Evolutionary conservation across 139 green algal species (phyloP), one percentile per base, ranked within the genome.

Genomic region (Yamagishiella unicocca): DNA sequence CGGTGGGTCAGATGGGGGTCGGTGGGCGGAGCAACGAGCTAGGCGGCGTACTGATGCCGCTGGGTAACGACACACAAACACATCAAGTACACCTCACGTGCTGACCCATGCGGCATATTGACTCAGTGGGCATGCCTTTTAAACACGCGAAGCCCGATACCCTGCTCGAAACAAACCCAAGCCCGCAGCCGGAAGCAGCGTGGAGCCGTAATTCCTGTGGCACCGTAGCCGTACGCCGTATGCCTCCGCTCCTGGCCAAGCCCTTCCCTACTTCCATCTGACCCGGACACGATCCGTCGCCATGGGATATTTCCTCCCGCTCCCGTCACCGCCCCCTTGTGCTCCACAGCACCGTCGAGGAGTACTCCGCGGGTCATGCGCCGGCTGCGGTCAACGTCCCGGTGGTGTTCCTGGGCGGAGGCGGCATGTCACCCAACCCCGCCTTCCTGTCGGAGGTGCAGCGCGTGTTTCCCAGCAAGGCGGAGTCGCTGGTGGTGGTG

Each of bases 401-500:
- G 2, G 80, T 86, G 31, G 43, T 86, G 4, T 62, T 46, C 79
- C 31, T 84, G 27, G 77, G 77, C 0, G 8, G 29, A 10, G 35
- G 4, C 29, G 79, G 79, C 61, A 75, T 75, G 61, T 17, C 17
- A 19, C 79, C 79, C 55, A 77, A 86, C 80, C 80, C 80, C 62
- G 64, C 17, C 80, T 86, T 86, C 80, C 31, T 78, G 62, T 37
- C 31, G 21, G 62, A 53, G 43, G 80, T 86, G 64, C 1, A 77
- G 66, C 2, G 6, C 25, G n/a, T 17, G 21, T 77, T 78, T 43
- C 80, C 80, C 2, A 12, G 67, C 54, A 77, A 67, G 80, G 43
- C 14, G 10, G 38, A 77, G 80, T 58, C 62, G 64, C 42, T 86
- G 43, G 21, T 86, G 31, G 80, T 86, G 80, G 80, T 86, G 64